Percentiles rank a stretch among this genome's conserved stretches.
Evolutionary conservation across 805 yeast species (phyloP).

Genomic region (Myxozyma geophila): DNA sequence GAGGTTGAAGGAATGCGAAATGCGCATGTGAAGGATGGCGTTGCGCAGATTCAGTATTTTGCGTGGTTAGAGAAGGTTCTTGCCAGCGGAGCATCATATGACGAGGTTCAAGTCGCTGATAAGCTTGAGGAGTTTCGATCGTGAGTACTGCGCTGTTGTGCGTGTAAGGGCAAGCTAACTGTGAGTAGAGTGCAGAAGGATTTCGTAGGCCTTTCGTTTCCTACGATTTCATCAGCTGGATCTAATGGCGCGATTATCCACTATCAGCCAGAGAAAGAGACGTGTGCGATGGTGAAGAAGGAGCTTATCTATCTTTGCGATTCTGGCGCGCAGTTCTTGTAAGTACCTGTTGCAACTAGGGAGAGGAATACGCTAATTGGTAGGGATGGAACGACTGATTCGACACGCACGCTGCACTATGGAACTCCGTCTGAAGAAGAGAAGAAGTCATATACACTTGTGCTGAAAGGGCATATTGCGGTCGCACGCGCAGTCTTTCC

Average conservation of each 20-base stretch:
- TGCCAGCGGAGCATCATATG: constrained; percentile 47
- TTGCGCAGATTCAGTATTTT: constrained; percentile 71
- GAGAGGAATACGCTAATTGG: not conserved
- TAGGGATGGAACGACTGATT: constrained; percentile 91
- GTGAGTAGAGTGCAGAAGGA: constrained; percentile 42
- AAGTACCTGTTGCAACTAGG: not conserved
- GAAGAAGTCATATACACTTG: constrained; percentile 74
- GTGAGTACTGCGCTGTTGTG: not conserved
- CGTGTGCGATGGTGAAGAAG: constrained; percentile 65
- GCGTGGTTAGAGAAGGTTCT: constrained; percentile 80
- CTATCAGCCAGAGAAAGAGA: constrained; percentile 64
- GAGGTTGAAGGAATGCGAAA: constrained; percentile 73
- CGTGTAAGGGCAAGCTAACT: not conserved
- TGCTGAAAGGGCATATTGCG: constrained; percentile 88
- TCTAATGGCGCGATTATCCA: constrained; percentile 79
- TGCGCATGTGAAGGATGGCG: constrained; percentile 85
- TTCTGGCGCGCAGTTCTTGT: constrained; percentile 84
- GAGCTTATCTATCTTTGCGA: constrained; percentile 76
- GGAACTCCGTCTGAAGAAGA: constrained; percentile 61
- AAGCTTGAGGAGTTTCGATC: constrained; percentile 55
- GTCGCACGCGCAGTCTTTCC: constrained; percentile 82
- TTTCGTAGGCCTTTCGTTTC: constrained; percentile 66
- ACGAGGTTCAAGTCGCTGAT: constrained; percentile 62
- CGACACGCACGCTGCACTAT: constrained; percentile 85
- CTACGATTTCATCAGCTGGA: constrained; percentile 75